These are phyloP conservation scores for Fraxinus americana DNA, from an alignment of 257 asterid genomes.

Conservation along the genomic window DNA sequence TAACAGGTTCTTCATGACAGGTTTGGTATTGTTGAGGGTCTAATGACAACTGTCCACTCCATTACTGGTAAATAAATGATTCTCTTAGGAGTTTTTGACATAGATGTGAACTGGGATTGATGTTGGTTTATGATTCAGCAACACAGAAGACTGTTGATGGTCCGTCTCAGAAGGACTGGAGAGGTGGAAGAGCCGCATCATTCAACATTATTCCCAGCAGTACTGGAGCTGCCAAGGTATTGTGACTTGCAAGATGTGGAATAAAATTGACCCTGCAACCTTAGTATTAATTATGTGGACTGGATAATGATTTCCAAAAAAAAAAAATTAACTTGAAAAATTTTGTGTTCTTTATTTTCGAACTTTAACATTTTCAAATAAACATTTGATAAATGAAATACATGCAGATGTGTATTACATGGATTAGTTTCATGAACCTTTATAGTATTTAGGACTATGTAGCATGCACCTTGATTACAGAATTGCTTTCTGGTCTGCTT, in stretches of 20 bases:
- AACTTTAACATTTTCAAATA: too few relatives aligned
- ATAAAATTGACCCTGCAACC: not conserved
- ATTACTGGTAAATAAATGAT: conserved; percentile 37
- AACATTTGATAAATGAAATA: too few relatives aligned
- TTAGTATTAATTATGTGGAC: too few relatives aligned
- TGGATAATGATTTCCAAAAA: not conserved
- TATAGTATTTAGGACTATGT: too few relatives aligned
- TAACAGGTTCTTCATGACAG: conserved; percentile 74
- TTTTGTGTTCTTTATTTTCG: too few relatives aligned
- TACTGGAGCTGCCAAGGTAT: conserved; percentile 39
- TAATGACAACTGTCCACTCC: conserved; percentile 64
- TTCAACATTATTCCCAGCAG: conserved; percentile 36
- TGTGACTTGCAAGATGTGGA: not conserved
- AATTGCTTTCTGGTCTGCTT: too few relatives aligned
- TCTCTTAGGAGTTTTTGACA: too few relatives aligned
- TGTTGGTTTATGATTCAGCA: conserved; percentile 14
- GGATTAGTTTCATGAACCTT: too few relatives aligned
- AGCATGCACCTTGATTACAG: too few relatives aligned
- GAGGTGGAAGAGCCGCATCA: conserved; percentile 38
- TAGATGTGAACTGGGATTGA: not conserved
- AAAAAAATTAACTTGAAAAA: too few relatives aligned
- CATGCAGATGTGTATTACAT: not conserved
- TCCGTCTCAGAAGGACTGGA: conserved; percentile 37
- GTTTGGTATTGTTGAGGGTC: conserved; percentile 84
- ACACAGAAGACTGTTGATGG: conserved; percentile 40